Base-by-base conservation (phyloP, 495 filamentous ascomycete species). In the Penicillium soppii region DNA sequence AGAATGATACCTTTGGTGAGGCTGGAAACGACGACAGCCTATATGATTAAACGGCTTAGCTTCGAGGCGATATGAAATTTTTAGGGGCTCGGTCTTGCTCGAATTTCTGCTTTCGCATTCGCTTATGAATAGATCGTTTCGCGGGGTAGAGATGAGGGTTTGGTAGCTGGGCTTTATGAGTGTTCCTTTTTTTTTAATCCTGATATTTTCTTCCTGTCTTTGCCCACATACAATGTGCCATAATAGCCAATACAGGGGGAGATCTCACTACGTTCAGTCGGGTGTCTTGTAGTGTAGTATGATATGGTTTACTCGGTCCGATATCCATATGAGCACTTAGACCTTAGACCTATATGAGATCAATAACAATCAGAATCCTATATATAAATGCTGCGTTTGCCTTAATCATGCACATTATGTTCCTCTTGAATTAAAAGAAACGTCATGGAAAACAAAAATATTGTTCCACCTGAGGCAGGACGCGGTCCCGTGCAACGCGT, bases 11-110 rank as follows among this genome's bases (percentile, higher is more conserved):
- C 26, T 94, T 94, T 63, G 89, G 89, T 32, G 83, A 91, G 60
- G 88, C 85, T 54, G 90, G 88, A 57, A 88, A 92, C 67, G 90
- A 95, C 65, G 90, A 94, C 62, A 90, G 86, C 74, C 87, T 95
- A 64, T 95, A 95, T 51, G 80, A 82, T 56, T 82, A 75, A 74
- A 70, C 56, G 61, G 63, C 53, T 53, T 40, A 52, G 47, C 17
- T 40, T 9, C 17, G 37, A 23, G 29, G 41, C 47, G 47, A 36
- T 47, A 44, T 56, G 40, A 43, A 5, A 38, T 56, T 59, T 43
- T 43, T 53, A 48, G 46, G 40, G 23, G 58, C 50, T 60, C 32
- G 6, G 53, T 37, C 50, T 43, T 43, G 32, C 38, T 41, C 26
- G 39, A 45, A 17, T 51, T 61, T 41, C 37, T 53, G 49, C 47